Base-by-base conservation (phyloP, 805 yeast species). In the Candida arabinofermentans region DNA sequence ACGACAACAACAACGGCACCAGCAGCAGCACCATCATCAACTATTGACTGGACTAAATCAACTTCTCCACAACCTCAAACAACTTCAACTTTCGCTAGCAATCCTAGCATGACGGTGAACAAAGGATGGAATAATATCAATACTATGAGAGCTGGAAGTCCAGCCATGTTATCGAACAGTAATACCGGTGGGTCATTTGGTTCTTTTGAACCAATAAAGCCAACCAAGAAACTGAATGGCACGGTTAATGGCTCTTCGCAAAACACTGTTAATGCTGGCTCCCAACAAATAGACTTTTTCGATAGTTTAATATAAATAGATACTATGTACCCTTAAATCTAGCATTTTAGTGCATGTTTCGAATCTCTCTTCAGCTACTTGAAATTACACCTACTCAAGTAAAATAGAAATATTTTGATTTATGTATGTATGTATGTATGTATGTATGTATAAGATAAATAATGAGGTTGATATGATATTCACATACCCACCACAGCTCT, bases 151-250 rank as follows among this genome's bases (percentile, higher is more conserved):
- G 14, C 38, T 8, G 26, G 32, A 1, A 24, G 27, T 16, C 27
- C 29, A 6, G 16, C 29, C 18, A 27, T 13, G 16, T 9, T 19
- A 8, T 7, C 34, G 27, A 35, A 18, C 37, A 38, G 22, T 14
- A 34, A n/a, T 22, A 14, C 39, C 5, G 26, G 30, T 24, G 24
- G 31, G 30, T 36, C 36, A 30, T 38, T 36, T 33, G 41, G 19
- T 34, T 19, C 45, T 19, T 49, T 39, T 33, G 44, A 46, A 26
- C 55, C 55, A 8, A 54, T 54, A 36, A 53, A 52, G 24, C 58
- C 58, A 8, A 54, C 54, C 4, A 54, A 48, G 44, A 54, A 43
- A 27, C 34, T 43, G 27, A 42, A 40, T 29, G 17, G 19, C 8
- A 14, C 32, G 8, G 18, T 14, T 31, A 21, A 36, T 23, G 10